These are phyloP conservation scores for Monascus ruber DNA, from an alignment of 2,329 filamentous ascomycete genomes.

Conservation along the genomic window DNA sequence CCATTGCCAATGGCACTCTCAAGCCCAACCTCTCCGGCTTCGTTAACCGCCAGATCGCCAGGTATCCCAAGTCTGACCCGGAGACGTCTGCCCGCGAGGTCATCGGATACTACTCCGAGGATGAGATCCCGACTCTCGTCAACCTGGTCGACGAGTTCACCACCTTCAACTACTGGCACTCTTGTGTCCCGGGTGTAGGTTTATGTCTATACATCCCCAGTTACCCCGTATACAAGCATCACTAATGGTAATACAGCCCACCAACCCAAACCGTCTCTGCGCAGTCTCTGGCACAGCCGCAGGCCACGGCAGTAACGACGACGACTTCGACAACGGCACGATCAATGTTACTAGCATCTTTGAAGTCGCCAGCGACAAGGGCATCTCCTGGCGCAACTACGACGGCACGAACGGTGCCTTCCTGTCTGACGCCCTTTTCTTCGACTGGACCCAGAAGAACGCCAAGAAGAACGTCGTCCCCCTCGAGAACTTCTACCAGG, in stretches of 20 bases:
- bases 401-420: constrained; percentile 17
- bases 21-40: constrained; percentile 26
- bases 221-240: neutral
- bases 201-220: neutral
- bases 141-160: constrained; percentile 30
- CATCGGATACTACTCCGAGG: constrained; percentile 36
- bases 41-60: constrained; percentile 30
- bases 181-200: constrained; percentile 32
- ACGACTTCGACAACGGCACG: constrained; percentile 8
- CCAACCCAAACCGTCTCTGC: constrained; percentile 32
- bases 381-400: constrained; percentile 27
- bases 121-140: constrained; percentile 32
- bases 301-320: constrained; percentile 24
- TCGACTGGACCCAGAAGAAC: constrained; percentile 22
- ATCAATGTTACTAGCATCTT: constrained; percentile 28
- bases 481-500: constrained; percentile 22
- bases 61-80: constrained; percentile 22
- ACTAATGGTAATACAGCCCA: constrained; percentile 20
- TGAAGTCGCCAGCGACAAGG: constrained; percentile 24
- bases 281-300: constrained; percentile 20
- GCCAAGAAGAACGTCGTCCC: constrained; percentile 19
- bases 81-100: constrained; percentile 28
- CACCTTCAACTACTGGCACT: constrained; percentile 37
- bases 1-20: constrained; percentile 22
- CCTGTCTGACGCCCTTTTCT: constrained; percentile 21